Percentiles rank a stretch among this genome's conserved stretches.
Evolutionary conservation across 352 stramenopile species (phyloP).

Genomic region (Phytopythium boreale): DNA sequence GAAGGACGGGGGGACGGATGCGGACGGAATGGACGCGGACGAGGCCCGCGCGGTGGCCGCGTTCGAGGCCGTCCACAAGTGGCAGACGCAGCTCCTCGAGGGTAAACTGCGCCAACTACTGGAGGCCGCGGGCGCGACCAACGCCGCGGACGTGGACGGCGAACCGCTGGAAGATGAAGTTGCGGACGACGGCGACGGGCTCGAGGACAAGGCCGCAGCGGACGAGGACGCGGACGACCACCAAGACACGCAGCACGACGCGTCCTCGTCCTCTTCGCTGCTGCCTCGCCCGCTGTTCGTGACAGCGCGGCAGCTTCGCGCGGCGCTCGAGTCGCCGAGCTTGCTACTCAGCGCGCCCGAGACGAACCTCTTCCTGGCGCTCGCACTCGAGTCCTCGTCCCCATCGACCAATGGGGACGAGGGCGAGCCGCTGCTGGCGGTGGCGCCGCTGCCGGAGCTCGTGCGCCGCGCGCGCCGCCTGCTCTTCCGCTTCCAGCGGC

Average conservation of each 20-base stretch:
- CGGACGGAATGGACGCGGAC: not conserved
- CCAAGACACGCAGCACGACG: not conserved
- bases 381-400: constrained; percentile 13
- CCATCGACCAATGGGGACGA: not conserved
- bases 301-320: constrained; percentile 40
- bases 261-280: constrained; percentile 7
- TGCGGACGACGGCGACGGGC: not conserved
- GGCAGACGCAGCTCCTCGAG: constrained; percentile 40
- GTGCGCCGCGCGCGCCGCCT: constrained; percentile 41
- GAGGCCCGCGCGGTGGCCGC: constrained; percentile 23
- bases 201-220: not conserved
- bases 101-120: constrained; percentile 38
- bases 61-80: constrained; percentile 24
- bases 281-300: constrained; percentile 25
- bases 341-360: constrained; percentile 55
- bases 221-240: constrained; percentile 4
- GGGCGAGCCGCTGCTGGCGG: constrained; percentile 27
- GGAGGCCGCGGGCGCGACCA: constrained; percentile 18
- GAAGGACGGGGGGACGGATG: not conserved
- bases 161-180: constrained; percentile 4
- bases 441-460: constrained; percentile 32
- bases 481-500: constrained; percentile 61
- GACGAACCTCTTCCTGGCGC: constrained; percentile 48
- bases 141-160: constrained; percentile 5
- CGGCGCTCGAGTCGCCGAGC: constrained; percentile 43